These are phyloP conservation scores for Wickerhamiella vanderwaltii DNA, from an alignment of 805 yeast species.

Conservation along the genomic window DNA sequence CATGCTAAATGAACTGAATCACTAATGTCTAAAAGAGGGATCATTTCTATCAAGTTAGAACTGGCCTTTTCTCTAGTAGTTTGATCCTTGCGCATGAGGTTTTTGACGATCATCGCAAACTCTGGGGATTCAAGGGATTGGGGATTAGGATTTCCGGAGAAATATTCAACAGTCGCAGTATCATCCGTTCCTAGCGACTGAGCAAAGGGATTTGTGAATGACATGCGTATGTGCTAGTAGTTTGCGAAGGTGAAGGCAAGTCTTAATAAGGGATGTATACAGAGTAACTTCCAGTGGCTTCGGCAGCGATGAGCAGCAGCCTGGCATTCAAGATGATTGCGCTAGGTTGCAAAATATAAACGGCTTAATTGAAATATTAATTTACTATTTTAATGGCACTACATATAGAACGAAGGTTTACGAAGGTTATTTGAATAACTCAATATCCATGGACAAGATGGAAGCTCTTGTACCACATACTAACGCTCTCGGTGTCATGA, in stretches of 20 bases:
- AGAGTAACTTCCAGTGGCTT: no score
- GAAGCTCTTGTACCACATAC: conserved; percentile 12
- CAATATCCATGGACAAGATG: background rate
- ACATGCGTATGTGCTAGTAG: no score
- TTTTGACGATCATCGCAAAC: conserved; percentile 56
- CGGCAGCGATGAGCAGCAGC: no score
- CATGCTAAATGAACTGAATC: conserved; percentile 52
- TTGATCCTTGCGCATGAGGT: conserved; percentile 63
- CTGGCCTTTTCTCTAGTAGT: conserved; percentile 79
- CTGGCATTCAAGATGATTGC: no score
- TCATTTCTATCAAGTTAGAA: conserved; percentile 35
- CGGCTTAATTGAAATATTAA: no score
- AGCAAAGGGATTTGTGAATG: conserved; percentile 9
- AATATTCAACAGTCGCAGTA: conserved; percentile 52
- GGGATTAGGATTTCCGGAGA: conserved; percentile 69
- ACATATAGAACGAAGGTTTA: no score
- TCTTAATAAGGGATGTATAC: no score
- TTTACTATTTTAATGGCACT: no score
- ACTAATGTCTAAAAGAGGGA: conserved; percentile 22
- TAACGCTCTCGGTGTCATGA: conserved; percentile 15
- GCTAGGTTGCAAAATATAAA: no score
- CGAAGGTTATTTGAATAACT: no score
- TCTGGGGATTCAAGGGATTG: conserved; percentile 36
- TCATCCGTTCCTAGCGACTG: conserved; percentile 2
- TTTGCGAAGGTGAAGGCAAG: no score